A percentile compares a stretch with the other conserved stretches of the same genome.
Evolutionary conservation across 2,329 filamentous ascomycete genomes (phyloP).

Genomic region (Pseudocercospora eumusae): DNA sequence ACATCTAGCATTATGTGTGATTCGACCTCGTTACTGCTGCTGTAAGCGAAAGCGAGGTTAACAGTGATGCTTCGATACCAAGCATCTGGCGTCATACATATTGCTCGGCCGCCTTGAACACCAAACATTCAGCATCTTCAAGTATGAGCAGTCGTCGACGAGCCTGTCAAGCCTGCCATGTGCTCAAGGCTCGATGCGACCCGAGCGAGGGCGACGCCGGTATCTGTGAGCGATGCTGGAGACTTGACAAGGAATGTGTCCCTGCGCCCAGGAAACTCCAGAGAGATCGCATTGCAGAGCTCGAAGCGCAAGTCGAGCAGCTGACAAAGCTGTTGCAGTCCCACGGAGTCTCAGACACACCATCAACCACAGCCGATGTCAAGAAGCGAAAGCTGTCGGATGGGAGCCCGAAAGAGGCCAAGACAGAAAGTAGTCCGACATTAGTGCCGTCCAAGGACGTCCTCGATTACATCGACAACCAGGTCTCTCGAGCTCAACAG

Average conservation of each 20-base stretch:
- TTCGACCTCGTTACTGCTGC: no score
- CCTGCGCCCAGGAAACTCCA: conserved; percentile 17
- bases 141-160: conserved; percentile 14
- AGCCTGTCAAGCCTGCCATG: conserved; percentile 21
- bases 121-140: not conserved
- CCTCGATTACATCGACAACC: conserved; percentile 14
- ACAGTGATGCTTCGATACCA: not conserved
- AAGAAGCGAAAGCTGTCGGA: conserved; percentile 12
- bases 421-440: not conserved
- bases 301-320: conserved; percentile 19
- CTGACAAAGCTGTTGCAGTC: conserved; percentile 17
- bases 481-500: not conserved
- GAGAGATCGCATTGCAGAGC: conserved; percentile 19
- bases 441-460: conserved; percentile 5
- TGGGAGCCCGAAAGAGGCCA: not conserved
- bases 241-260: conserved; percentile 18
- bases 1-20: no score
- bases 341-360: not conserved
- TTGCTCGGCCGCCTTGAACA: not conserved
- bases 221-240: conserved; percentile 15
- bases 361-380: conserved; percentile 4
- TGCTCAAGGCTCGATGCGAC: conserved; percentile 20
- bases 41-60: not conserved
- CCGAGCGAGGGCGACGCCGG: conserved; percentile 10
- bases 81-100: conserved; percentile 8